phyloP scores from a whole-genome alignment of 2,329 filamentous ascomycete genomes.

The Aspergillus brasiliensis region DNA sequence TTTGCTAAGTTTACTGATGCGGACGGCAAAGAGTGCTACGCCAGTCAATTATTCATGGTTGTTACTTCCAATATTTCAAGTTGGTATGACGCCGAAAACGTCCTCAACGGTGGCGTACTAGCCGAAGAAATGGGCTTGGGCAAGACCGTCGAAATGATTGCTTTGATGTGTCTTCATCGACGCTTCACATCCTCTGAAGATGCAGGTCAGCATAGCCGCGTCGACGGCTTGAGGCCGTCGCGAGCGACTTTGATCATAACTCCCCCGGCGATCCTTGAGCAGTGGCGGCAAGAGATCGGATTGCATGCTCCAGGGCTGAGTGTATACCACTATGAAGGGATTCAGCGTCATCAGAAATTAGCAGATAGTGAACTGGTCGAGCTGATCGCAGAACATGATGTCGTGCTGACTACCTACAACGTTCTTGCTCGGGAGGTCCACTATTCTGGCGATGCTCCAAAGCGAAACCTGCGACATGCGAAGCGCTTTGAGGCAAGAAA shows the following conservation, averaged over 20 bases:
- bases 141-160: constrained; percentile 54
- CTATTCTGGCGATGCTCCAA: constrained; percentile 69
- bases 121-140: constrained; percentile 56
- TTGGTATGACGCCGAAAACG: constrained; percentile 34
- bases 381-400: constrained; percentile 53
- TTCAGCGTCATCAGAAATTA: constrained; percentile 41
- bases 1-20: constrained; percentile 42
- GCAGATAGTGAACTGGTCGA: constrained; percentile 48
- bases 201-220: constrained; percentile 18
- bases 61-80: constrained; percentile 39
- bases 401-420: constrained; percentile 65
- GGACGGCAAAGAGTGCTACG: constrained; percentile 41
- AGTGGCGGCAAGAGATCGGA: constrained; percentile 64
- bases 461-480: constrained; percentile 66
- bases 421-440: constrained; percentile 80
- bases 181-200: constrained; percentile 22
- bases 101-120: constrained; percentile 48
- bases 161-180: constrained; percentile 47
- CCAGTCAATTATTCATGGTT: constrained; percentile 46
- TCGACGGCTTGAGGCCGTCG: constrained; percentile 41
- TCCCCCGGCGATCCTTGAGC: constrained; percentile 61
- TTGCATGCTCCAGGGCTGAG: constrained; percentile 59
- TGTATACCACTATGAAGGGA: constrained; percentile 60
- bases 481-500: constrained; percentile 67
- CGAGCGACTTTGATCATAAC: constrained; percentile 65